A percentile compares a stretch with the other conserved stretches of the same genome.
These are phyloP conservation scores for Corynespora cassiicola DNA, from an alignment of 2,329 filamentous ascomycete genomes.

Conservation along the genomic window DNA sequence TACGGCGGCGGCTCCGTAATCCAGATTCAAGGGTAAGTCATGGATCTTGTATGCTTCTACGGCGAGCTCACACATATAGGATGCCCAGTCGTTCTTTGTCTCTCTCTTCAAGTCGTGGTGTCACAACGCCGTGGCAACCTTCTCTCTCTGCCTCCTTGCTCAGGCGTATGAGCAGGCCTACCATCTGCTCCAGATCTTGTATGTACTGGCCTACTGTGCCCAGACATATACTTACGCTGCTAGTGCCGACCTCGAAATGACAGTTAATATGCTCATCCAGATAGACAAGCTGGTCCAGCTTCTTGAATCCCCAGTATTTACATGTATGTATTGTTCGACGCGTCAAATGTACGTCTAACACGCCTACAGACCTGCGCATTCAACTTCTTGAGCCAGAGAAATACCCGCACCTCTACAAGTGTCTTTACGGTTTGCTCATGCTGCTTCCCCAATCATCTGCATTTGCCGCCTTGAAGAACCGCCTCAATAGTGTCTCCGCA, in stretches of 20 bases:
- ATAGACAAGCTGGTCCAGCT: slow-evolving; percentile 98
- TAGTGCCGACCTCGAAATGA: slow-evolving; percentile 97
- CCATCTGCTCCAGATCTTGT: slow-evolving; percentile 95
- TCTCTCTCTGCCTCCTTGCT: slow-evolving; percentile 91
- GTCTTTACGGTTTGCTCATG: slow-evolving; percentile 96
- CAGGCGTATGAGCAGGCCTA: slow-evolving; percentile 99
- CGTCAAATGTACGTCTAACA: slow-evolving; percentile 2
- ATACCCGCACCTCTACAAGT: slow-evolving; percentile 95
- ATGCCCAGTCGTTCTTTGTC: slow-evolving; percentile 95
- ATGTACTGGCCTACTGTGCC: slow-evolving; percentile 37
- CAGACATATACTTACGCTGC: slow-evolving; percentile 26
- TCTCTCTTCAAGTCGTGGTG: slow-evolving; percentile 96
- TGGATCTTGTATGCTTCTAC: neutral
- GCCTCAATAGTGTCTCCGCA: slow-evolving; percentile 94
- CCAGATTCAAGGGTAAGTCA: slow-evolving; percentile 76
- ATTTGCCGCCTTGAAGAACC: slow-evolving; percentile 95
- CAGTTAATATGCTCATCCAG: slow-evolving; percentile 97
- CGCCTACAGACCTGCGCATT: slow-evolving; percentile 77
- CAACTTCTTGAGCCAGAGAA: slow-evolving; percentile 95
- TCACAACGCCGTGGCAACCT: slow-evolving; percentile 96
- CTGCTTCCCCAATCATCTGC: slow-evolving; percentile 97
- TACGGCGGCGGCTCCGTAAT: slow-evolving; percentile 88
- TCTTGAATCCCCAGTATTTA: slow-evolving; percentile 96
- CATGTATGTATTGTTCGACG: slow-evolving; percentile 66
- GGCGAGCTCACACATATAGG: slow-evolving; percentile 56